phyloP scores from a whole-genome alignment of 2,329 filamentous ascomycete genomes.

The Pseudohalonectria lignicola region DNA sequence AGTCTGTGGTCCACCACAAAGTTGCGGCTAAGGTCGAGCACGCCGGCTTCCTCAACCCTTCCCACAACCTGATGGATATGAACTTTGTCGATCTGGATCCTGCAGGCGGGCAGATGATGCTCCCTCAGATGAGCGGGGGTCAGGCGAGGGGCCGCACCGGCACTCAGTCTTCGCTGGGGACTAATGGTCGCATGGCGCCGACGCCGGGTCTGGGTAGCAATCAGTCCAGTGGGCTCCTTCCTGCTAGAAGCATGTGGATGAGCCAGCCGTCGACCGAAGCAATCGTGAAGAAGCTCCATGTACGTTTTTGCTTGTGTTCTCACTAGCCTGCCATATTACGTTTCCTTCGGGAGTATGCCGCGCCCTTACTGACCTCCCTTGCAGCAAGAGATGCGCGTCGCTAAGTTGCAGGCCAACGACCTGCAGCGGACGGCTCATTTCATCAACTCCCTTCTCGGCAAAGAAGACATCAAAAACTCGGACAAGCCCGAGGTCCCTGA shows the following conservation, averaged over 20 bases:
- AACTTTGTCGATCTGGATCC: slow-evolving; percentile 89
- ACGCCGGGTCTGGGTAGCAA: slow-evolving; percentile 32
- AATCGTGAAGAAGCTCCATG: slow-evolving; percentile 78
- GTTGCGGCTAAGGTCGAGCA: slow-evolving; percentile 95
- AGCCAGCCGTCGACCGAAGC: slow-evolving; percentile 88
- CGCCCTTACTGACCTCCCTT: no score
- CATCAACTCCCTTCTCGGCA: slow-evolving; percentile 63
- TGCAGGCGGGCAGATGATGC: slow-evolving; percentile 61
- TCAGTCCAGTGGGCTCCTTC: slow-evolving; percentile 49
- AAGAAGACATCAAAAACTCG: slow-evolving; percentile 52
- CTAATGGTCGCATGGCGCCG: slow-evolving; percentile 50
- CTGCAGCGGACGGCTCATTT: slow-evolving; percentile 74
- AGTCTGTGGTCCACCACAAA: slow-evolving; percentile 96
- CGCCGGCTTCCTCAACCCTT: slow-evolving; percentile 68
- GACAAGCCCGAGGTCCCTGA: slow-evolving; percentile 40
- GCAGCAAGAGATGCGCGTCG: slow-evolving; percentile 82
- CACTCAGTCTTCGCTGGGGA: slow-evolving; percentile 52
- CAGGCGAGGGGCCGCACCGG: slow-evolving; percentile 61
- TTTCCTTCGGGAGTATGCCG: no score
- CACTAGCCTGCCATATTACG: no score
- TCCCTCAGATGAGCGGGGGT: slow-evolving; percentile 49
- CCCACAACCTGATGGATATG: slow-evolving; percentile 72
- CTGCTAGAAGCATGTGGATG: slow-evolving; percentile 76
- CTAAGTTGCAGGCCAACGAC: slow-evolving; percentile 79
- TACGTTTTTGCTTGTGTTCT: slow-evolving; percentile 33